Evolutionary conservation across 331 rosid species (phyloP).

Genomic region (Quercus tomentella): DNA sequence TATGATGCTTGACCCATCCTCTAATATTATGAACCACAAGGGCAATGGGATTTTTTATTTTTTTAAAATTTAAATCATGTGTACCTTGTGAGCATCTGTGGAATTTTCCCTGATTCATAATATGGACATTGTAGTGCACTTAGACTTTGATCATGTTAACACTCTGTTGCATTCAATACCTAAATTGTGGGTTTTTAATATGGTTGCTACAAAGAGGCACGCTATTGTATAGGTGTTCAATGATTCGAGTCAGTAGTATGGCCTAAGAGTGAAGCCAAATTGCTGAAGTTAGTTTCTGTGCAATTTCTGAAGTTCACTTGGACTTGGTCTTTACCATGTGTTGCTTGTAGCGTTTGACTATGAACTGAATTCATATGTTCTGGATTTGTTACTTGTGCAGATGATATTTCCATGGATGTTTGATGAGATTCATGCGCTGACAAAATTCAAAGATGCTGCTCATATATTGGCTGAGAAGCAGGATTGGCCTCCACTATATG

Average conservation of each 20-base stretch:
- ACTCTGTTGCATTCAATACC: not conserved
- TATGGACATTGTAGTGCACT: conserved; percentile 14
- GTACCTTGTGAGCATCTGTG: not conserved
- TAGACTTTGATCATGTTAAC: not conserved
- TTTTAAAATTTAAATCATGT: not conserved
- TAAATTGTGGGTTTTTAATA: not conserved
- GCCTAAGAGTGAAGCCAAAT: not conserved
- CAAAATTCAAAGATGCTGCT: conserved; percentile 68
- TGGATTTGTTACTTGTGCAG: conserved; percentile 33
- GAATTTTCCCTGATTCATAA: not conserved
- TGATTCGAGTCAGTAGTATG: not conserved
- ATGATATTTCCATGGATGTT: conserved; percentile 98
- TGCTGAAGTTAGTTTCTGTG: not conserved
- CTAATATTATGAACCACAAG: not conserved
- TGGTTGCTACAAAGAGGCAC: conserved; percentile 1
- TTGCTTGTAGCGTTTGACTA: conserved; percentile 3
- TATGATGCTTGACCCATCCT: not conserved
- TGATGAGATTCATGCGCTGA: conserved; percentile 86
- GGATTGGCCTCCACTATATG: conserved; percentile 82
- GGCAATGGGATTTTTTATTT: not conserved
- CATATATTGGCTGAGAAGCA: conserved; percentile 69
- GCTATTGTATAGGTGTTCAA: conserved; percentile 3
- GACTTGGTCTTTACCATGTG: not conserved
- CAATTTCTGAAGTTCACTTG: not conserved
- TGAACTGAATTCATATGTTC: not conserved